Evolutionary conservation across 2,329 filamentous ascomycete species (phyloP).

Genomic region (Teratosphaeria viscida): DNA sequence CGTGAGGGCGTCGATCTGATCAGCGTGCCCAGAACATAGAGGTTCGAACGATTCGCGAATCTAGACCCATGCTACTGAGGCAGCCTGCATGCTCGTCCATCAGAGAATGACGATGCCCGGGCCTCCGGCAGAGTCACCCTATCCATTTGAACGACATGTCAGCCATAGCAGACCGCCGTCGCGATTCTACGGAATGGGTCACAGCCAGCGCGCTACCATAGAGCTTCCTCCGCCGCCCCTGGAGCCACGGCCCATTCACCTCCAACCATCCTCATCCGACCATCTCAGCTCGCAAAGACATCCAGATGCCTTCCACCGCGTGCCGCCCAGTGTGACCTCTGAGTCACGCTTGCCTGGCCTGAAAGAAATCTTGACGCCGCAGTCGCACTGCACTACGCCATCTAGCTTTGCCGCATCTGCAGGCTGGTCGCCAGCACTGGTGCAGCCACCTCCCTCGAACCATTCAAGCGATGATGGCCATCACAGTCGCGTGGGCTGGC

Average conservation of each 20-base stretch:
- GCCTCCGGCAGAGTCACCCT: neutral
- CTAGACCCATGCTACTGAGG: neutral
- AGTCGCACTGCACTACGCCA: constrained; percentile 6
- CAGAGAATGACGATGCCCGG: neutral
- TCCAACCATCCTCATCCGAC: constrained; percentile 12
- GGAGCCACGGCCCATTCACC: constrained; percentile 14
- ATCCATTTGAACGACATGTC: neutral
- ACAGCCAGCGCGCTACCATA: neutral
- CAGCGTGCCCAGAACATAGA: neutral
- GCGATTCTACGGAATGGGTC: neutral
- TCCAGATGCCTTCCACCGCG: constrained; percentile 11
- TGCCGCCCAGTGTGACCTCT: constrained; percentile 8
- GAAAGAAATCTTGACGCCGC: constrained; percentile 20
- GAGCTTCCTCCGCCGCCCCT: constrained; percentile 19
- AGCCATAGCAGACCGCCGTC: neutral
- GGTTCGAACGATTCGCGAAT: neutral
- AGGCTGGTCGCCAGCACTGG: neutral
- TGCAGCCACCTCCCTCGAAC: neutral
- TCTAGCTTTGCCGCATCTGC: constrained; percentile 4
- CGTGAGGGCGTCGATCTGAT: neutral
- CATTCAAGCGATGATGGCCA: constrained; percentile 11
- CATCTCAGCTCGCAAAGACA: constrained; percentile 5
- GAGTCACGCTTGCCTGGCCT: constrained; percentile 20
- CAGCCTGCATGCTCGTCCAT: neutral
- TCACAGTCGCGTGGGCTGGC: constrained; percentile 8